Evolutionary conservation across 2,329 filamentous ascomycete genomes (phyloP), one percentile per base, ranked within the genome.

Genomic region (Scedosporium aurantiacum): DNA sequence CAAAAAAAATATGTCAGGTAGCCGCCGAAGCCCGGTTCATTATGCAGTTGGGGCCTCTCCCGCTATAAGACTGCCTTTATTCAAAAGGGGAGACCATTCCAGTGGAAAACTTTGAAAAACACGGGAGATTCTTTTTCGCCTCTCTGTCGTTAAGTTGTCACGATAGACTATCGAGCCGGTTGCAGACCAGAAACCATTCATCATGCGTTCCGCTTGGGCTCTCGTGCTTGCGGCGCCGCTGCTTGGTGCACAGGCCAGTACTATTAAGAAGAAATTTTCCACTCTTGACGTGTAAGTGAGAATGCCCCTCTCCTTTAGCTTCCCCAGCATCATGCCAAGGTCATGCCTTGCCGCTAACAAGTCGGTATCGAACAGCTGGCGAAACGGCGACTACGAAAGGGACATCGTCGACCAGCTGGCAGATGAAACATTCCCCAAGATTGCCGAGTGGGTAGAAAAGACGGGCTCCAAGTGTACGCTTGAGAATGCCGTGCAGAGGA

Each of bases 351-450:
- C 10, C 32, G 4, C 14, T 37, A 47, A 21, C 43, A 18, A 47
- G 18, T 5, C 2, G 43, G n/a, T 4, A 47, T 14, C 10, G 6
- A 54, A 54, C 23, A 54, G 50, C 7, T 54, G 50, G 50, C 50
- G 50, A 23, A 18, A 54, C 23, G 50, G 50, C 4, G 50, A 54
- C 21, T 54, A 23, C 50, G 50, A 54, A 21, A 23, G 50, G 21
- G 64, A 65, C 32, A 45, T 57, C 18, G 64, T 65, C 41, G 64
- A 65, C 27, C 57, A 62, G 21, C 63, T 65, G 16, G 56, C 61
- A 23, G 64, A 63, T 21, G 58, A 58, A 5, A 63, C 58, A 28
- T 63, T 65, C 60, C 41, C 60, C 21, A 64, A 63, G 43, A 57
- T 65, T 47, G 41, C 57, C 45, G 58, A 61, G n/a, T 63, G 61